A percentile compares a stretch with the other conserved stretches of the same genome.
Evolutionary conservation across 345 rosid genomes (phyloP).

Genomic region (Capsella bursapastoris): DNA sequence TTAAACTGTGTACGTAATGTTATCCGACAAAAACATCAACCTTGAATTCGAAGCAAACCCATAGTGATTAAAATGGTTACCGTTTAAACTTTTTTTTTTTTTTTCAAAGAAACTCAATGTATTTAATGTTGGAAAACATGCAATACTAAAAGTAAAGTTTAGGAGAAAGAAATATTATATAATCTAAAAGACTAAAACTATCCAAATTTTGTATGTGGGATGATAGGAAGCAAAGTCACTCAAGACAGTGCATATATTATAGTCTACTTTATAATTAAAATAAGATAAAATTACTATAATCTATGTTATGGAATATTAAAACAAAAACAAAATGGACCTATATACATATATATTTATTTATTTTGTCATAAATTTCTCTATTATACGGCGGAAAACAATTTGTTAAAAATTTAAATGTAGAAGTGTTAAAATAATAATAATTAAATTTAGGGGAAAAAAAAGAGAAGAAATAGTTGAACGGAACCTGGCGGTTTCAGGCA

Average conservation of each 20-base stretch:
- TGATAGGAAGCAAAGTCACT: constrained; percentile 40
- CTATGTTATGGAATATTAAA: neutral
- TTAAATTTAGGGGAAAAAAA: too few species aligned
- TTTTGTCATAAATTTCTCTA: too few species aligned
- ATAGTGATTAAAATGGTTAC: neutral
- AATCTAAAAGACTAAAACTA: too few species aligned
- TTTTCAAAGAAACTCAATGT: neutral
- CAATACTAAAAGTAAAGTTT: neutral
- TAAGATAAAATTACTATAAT: too few species aligned
- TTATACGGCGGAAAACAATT: neutral
- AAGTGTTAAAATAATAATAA: too few species aligned
- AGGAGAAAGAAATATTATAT: neutral
- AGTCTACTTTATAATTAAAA: too few species aligned
- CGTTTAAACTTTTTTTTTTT: neutral
- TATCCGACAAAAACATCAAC: neutral
- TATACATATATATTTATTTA: too few species aligned
- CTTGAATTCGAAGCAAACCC: neutral
- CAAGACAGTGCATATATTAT: constrained; percentile 16
- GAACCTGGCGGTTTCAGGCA: constrained; percentile 92
- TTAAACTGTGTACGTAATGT: neutral
- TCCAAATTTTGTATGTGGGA: constrained; percentile 9
- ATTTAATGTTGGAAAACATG: neutral
- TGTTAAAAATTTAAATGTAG: neutral
- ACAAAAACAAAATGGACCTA: neutral
- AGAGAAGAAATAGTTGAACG: neutral